A percentile compares a stretch with the other conserved stretches of the same genome.
phyloP scores from a whole-genome alignment of 2,329 filamentous ascomycete species.

The Colletotrichum agaves region DNA sequence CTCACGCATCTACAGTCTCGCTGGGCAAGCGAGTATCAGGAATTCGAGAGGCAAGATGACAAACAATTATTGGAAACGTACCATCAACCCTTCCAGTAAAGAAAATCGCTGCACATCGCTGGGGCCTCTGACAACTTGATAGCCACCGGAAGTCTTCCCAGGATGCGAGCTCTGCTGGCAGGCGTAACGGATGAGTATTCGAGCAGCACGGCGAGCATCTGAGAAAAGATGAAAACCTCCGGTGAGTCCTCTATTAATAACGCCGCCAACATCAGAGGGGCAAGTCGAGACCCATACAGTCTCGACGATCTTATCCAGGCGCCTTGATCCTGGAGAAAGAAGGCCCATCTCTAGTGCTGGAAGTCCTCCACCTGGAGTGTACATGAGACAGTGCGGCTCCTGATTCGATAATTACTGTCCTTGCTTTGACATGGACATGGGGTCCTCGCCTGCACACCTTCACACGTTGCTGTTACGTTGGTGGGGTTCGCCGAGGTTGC shows the following conservation, averaged over 20 bases:
- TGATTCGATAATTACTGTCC: slow-evolving; percentile 18
- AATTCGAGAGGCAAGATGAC: no score
- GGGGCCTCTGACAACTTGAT: background rate
- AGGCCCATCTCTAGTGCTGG: slow-evolving; percentile 14
- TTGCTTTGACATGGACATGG: slow-evolving; percentile 11
- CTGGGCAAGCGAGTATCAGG: no score
- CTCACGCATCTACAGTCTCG: background rate
- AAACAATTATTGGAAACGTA: no score
- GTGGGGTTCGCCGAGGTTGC: slow-evolving; percentile 31
- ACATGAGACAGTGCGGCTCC: slow-evolving; percentile 29
- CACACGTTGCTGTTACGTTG: slow-evolving; percentile 38
- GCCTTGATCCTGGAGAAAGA: slow-evolving; percentile 20
- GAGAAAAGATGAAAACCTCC: slow-evolving; percentile 23
- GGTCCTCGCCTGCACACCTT: slow-evolving; percentile 26
- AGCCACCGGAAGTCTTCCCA: background rate
- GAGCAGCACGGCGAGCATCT: background rate
- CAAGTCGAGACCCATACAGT: slow-evolving; percentile 32
- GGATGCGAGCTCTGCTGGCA: background rate
- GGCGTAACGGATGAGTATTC: background rate
- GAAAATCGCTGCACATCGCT: background rate
- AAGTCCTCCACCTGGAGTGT: slow-evolving; percentile 6
- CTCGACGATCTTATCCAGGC: slow-evolving; percentile 26
- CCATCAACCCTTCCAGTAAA: background rate
- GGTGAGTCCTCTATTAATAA: slow-evolving; percentile 37
- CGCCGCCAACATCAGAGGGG: slow-evolving; percentile 5